These are phyloP conservation scores for Tetraselmis chui DNA, from an alignment of 139 green algal genomes.

Conservation along the genomic window DNA sequence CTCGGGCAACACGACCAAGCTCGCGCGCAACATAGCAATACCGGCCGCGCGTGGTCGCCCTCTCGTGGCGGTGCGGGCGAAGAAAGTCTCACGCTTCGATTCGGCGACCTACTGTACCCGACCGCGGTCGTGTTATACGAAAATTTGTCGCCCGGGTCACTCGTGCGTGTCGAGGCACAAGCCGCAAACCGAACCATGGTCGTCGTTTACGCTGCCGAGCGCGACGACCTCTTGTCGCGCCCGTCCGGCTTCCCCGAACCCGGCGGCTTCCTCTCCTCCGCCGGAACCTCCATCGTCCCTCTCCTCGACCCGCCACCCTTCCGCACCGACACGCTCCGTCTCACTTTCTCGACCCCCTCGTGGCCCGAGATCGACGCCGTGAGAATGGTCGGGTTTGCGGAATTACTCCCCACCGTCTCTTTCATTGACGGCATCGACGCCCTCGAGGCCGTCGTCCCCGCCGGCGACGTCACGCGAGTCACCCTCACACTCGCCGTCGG, in stretches of 20 bases:
- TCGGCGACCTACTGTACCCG: background rate
- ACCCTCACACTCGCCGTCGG: background rate
- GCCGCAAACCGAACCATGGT: background rate
- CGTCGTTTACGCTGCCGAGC: background rate
- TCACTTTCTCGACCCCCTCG: conserved; percentile 1
- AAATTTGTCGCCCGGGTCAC: background rate
- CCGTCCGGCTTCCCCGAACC: background rate
- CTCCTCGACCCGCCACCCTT: background rate
- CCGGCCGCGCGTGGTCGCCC: background rate
- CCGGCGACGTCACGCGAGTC: background rate
- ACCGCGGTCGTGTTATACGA: background rate
- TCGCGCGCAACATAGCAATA: background rate
- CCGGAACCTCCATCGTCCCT: background rate
- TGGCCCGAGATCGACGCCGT: conserved; percentile 14
- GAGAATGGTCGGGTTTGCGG: background rate
- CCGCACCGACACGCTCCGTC: background rate
- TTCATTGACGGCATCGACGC: background rate
- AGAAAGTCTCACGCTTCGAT: background rate
- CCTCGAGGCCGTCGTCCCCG: background rate
- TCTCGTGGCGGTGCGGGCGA: background rate
- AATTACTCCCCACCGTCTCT: background rate
- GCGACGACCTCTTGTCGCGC: background rate
- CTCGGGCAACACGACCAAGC: background rate
- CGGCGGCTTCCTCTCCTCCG: background rate
- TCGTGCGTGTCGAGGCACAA: background rate